A percentile compares a stretch with the other conserved stretches of the same genome.
Conservation (phyloP, 1,284 basidiomycete genomes). For the Cryptococcus amylolentus region DNA sequence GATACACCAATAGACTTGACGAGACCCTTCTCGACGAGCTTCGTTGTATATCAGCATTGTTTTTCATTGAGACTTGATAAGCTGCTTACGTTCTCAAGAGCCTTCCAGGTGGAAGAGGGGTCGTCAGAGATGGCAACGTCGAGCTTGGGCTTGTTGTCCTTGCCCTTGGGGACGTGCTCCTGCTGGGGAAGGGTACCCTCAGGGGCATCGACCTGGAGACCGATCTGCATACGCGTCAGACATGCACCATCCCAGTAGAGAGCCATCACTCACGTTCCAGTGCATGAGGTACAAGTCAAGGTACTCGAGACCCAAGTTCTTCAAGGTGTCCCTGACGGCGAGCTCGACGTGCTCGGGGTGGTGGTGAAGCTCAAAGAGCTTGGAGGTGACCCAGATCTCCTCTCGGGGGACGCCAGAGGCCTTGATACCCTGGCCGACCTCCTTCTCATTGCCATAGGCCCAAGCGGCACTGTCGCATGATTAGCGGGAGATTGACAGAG, state of each 20-base stretch:
- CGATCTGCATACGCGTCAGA: conserved; percentile 31
- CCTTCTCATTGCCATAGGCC: conserved; percentile 67
- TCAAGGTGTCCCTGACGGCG: conserved; percentile 67
- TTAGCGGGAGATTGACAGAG: background rate
- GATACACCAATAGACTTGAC: conserved; percentile 64
- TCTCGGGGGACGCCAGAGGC: conserved; percentile 57
- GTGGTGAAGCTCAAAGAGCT: conserved; percentile 65
- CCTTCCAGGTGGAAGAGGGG: conserved; percentile 63
- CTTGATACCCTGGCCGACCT: conserved; percentile 75
- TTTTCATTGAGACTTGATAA: background rate
- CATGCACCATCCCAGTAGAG: conserved; percentile 3
- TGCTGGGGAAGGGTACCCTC: conserved; percentile 30
- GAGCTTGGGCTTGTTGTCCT: conserved; percentile 53
- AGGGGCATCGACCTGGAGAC: conserved; percentile 43
- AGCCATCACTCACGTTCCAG: conserved; percentile 55
- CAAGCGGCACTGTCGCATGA: conserved; percentile 35
- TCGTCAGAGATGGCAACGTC: conserved; percentile 65
- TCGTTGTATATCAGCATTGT: background rate
- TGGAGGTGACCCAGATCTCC: conserved; percentile 66
- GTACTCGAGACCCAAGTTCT: conserved; percentile 67
- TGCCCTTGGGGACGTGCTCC: conserved; percentile 38
- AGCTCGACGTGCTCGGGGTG: conserved; percentile 58
- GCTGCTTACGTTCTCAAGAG: conserved; percentile 56
- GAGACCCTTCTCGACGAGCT: conserved; percentile 52
- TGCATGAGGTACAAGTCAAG: conserved; percentile 81